A percentile compares a stretch with the other conserved stretches of the same genome.
Evolutionary conservation across 1,284 basidiomycete genomes (phyloP).

Genomic region (Waitea zeae): DNA sequence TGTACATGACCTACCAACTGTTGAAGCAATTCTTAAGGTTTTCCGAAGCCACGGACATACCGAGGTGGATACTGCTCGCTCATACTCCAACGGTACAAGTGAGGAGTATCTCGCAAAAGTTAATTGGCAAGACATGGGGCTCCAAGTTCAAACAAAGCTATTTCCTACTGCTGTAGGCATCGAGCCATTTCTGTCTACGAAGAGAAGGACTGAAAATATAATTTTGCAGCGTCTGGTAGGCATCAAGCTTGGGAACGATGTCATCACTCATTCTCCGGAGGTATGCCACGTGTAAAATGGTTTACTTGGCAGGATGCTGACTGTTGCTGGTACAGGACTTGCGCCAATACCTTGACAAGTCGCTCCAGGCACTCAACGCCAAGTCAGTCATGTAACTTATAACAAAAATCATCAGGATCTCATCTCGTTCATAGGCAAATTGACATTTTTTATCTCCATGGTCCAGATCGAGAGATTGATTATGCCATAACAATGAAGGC

Average conservation of each 20-base stretch:
- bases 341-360: slow-evolving; percentile 24
- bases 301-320: too few species aligned
- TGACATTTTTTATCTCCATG: slow-evolving; percentile 39
- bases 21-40: slow-evolving; percentile 34
- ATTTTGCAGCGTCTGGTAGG: too few species aligned
- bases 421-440: slow-evolving; percentile 8
- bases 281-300: too few species aligned
- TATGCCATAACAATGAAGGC: slow-evolving; percentile 29
- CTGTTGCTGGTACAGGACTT: slow-evolving; percentile 18
- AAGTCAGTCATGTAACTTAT: slow-evolving; percentile 19
- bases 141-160: slow-evolving; percentile 29
- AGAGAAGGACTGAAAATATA: too few species aligned
- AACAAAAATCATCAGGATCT: background rate
- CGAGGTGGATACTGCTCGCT: slow-evolving; percentile 35
- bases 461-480: slow-evolving; percentile 28
- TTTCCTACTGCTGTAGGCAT: slow-evolving; percentile 11
- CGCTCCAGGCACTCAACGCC: slow-evolving; percentile 25
- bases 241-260: too few species aligned
- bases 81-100: slow-evolving; percentile 29
- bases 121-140: slow-evolving; percentile 17
- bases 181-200: background rate
- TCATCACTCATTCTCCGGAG: too few species aligned
- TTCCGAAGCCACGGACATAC: slow-evolving; percentile 40
- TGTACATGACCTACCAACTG: slow-evolving; percentile 30
- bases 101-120: slow-evolving; percentile 26